Evolutionary conservation across 2,329 filamentous ascomycete species (phyloP).

Genomic region (Daldinia eschscholtzii): DNA sequence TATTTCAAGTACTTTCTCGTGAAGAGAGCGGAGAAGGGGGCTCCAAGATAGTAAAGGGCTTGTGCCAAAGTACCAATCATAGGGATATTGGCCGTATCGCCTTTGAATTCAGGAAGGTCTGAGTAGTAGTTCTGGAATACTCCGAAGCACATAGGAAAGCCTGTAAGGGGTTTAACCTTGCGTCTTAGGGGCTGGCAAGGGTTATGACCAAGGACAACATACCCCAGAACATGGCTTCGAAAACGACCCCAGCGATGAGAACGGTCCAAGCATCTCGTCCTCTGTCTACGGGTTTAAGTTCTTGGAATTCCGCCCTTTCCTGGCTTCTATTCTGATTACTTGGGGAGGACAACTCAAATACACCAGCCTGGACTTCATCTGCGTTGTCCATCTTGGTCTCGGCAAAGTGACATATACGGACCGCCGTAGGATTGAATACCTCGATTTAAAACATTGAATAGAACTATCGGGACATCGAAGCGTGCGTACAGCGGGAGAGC

Average conservation of each 20-base stretch:
- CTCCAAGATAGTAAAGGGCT: conserved; percentile 6
- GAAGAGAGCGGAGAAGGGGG: conserved; percentile 19
- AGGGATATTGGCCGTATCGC: conserved; percentile 5
- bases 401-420: too few species aligned
- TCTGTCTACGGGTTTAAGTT: conserved; percentile 20
- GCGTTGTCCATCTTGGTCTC: too few species aligned
- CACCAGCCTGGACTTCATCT: too few species aligned
- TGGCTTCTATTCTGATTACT: not conserved
- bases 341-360: too few species aligned
- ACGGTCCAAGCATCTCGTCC: conserved; percentile 25
- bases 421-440: too few species aligned
- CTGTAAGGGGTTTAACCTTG: not conserved
- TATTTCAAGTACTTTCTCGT: conserved; percentile 17
- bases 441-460: too few species aligned
- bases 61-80: conserved; percentile 21
- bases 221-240: conserved; percentile 28
- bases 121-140: conserved; percentile 28
- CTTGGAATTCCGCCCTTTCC: conserved; percentile 12
- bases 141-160: conserved; percentile 22
- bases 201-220: not conserved
- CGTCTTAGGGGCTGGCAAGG: too few species aligned
- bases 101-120: conserved; percentile 12
- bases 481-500: too few species aligned
- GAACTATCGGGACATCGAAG: too few species aligned
- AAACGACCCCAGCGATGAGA: conserved; percentile 14